Percentiles rank a stretch among this genome's conserved stretches.
These are phyloP conservation scores for Eucalyptus pauciflora DNA, from an alignment of 345 rosid genomes.

Conservation along the genomic window DNA sequence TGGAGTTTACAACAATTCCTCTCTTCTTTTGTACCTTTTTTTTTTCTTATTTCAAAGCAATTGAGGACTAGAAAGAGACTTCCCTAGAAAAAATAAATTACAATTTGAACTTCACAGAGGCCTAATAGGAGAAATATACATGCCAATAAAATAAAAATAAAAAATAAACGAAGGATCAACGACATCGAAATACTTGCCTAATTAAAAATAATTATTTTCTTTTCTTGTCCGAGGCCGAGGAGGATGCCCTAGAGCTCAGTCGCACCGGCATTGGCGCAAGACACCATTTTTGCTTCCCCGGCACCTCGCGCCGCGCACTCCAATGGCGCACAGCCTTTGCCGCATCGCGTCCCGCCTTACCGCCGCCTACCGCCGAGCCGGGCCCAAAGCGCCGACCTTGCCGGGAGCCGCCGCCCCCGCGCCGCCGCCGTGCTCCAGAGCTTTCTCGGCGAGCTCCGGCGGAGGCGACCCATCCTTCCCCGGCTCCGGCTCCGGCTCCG, in stretches of 20 bases:
- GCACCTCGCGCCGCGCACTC: neutral
- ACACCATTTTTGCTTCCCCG: neutral
- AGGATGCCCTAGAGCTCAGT: neutral
- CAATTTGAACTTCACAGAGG: neutral
- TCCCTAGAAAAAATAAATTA: neutral
- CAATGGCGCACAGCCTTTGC: conserved; percentile 25
- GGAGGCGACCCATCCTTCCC: conserved; percentile 29
- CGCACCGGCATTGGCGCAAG: neutral
- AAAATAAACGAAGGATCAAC: neutral
- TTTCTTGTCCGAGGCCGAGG: neutral
- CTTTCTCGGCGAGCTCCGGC: neutral
- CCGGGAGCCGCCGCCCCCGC: conserved; percentile 8
- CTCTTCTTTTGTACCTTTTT: neutral
- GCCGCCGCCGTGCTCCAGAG: conserved; percentile 16
- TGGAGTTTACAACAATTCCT: neutral
- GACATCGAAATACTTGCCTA: neutral
- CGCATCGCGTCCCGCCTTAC: conserved; percentile 31
- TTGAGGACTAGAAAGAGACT: neutral
- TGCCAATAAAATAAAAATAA: neutral
- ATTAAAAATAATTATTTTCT: neutral
- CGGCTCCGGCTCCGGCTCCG: conserved; percentile 16
- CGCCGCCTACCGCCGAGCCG: conserved; percentile 5
- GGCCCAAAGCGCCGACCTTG: conserved; percentile 22
- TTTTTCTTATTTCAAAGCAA: neutral
- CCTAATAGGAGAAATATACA: neutral